Evolutionary conservation across 805 yeast species (phyloP).

Genomic region (Cyberlindnera misumaiensis): DNA sequence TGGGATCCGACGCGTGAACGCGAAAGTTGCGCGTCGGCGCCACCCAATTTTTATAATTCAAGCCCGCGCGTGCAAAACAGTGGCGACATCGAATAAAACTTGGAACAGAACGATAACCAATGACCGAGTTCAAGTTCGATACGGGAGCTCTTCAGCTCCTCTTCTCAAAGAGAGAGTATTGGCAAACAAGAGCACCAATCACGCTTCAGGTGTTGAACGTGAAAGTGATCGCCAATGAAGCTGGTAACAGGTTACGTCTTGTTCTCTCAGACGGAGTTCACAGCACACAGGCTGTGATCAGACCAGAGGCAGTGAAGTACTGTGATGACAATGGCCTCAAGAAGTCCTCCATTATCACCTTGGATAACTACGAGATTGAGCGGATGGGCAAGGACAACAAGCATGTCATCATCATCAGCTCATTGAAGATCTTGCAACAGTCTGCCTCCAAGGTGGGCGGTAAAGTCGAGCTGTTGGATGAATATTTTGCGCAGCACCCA

Average conservation of each 20-base stretch:
- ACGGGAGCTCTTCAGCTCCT: conserved; percentile 14
- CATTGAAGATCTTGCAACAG: conserved; percentile 24
- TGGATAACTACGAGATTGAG: conserved; percentile 36
- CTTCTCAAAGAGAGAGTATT: conserved; percentile 16
- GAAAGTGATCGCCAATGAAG: conserved; percentile 32
- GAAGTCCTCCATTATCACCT: conserved; percentile 35
- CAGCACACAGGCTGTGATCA: conserved; percentile 44
- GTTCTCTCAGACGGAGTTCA: conserved; percentile 48
- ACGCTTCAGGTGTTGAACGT: conserved; percentile 31
- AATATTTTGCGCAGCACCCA: conserved; percentile 53
- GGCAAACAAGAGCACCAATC: conserved; percentile 21
- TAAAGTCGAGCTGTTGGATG: conserved; percentile 42
- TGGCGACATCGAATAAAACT: not conserved
- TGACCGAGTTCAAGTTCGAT: conserved; percentile 7
- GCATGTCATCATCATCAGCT: conserved; percentile 24
- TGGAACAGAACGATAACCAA: conserved; percentile 1
- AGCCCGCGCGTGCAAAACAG: too few relatives aligned
- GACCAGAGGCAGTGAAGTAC: conserved; percentile 41
- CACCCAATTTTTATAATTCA: too few relatives aligned
- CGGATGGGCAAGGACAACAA: conserved; percentile 30
- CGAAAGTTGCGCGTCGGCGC: too few relatives aligned
- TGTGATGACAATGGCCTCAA: conserved; percentile 40
- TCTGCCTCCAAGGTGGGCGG: conserved; percentile 33
- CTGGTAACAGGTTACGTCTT: conserved; percentile 36
- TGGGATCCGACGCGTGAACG: too few relatives aligned